phyloP scores from a whole-genome alignment of 2,329 filamentous ascomycete species.

The Xylaria arbuscula region DNA sequence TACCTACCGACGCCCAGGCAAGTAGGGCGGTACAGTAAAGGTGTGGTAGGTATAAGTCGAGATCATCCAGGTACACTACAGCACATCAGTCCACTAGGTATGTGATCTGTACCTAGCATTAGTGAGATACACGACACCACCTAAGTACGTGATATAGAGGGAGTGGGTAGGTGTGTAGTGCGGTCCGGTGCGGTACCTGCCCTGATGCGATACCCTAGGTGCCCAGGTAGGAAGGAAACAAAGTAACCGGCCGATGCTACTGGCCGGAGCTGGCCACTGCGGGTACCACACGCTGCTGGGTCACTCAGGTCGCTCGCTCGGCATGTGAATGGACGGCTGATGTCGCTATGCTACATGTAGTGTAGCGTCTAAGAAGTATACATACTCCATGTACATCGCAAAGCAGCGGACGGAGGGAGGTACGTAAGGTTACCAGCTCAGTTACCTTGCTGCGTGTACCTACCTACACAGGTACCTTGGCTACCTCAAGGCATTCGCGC shows the following conservation, averaged over 20 bases:
- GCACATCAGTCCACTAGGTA: neutral
- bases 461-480: constrained; percentile 12
- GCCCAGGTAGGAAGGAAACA: constrained; percentile 5
- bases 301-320: constrained; percentile 10
- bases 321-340: constrained; percentile 12
- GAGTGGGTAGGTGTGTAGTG: constrained; percentile 17
- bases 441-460: constrained; percentile 36
- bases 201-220: constrained; percentile 25
- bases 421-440: constrained; percentile 11
- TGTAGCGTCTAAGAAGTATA: neutral
- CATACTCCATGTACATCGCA: neutral
- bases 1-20: neutral
- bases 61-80: neutral
- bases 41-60: neutral
- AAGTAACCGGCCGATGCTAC: constrained; percentile 22
- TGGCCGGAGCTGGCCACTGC: constrained; percentile 30
- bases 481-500: neutral
- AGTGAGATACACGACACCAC: constrained; percentile 1
- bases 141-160: neutral
- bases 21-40: neutral
- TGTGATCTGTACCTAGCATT: constrained; percentile 14
- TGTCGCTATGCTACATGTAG: constrained; percentile 3
- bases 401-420: constrained; percentile 10
- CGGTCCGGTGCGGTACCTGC: constrained; percentile 28
- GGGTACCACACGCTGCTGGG: constrained; percentile 30